A percentile compares a stretch with the other conserved stretches of the same genome.
phyloP scores from a whole-genome alignment of 768 basidiomycete genomes.

The Phanerodontia chrysosporium region DNA sequence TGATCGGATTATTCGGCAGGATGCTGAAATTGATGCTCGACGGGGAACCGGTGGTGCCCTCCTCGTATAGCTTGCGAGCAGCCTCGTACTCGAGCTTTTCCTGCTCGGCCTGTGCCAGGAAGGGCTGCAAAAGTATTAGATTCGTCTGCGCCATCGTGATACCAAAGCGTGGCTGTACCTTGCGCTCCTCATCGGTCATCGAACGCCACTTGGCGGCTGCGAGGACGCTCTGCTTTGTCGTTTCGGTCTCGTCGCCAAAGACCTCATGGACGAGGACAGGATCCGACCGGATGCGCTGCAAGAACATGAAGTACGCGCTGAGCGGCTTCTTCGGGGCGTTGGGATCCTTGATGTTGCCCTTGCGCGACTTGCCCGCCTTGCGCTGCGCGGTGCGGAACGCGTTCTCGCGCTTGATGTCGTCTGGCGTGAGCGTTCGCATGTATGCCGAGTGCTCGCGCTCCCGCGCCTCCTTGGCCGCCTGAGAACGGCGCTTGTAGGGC shows the following conservation, averaged over 20 bases:
- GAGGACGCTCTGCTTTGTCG: constrained; percentile 90
- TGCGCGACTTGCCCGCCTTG: constrained; percentile 87
- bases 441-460: constrained; percentile 81
- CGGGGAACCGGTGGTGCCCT: constrained; percentile 63
- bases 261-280: constrained; percentile 70
- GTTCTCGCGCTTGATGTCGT: constrained; percentile 94
- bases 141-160: constrained; percentile 8
- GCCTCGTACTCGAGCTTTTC: constrained; percentile 94
- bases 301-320: constrained; percentile 92
- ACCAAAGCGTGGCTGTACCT: constrained; percentile 46
- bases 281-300: constrained; percentile 84
- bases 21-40: constrained; percentile 81
- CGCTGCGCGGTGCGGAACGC: constrained; percentile 87
- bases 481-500: constrained; percentile 85
- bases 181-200: constrained; percentile 90
- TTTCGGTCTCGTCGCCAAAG: constrained; percentile 88
- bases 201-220: constrained; percentile 92
- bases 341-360: constrained; percentile 94
- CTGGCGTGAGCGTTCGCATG: constrained; percentile 85
- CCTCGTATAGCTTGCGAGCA: constrained; percentile 82
- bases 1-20: constrained; percentile 60
- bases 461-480: constrained; percentile 78
- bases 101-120: constrained; percentile 88
- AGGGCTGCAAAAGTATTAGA: constrained; percentile 54
- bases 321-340: constrained; percentile 96